These are phyloP conservation scores for Rhodotorula paludigena DNA, from an alignment of 768 basidiomycete species.

Conservation along the genomic window DNA sequence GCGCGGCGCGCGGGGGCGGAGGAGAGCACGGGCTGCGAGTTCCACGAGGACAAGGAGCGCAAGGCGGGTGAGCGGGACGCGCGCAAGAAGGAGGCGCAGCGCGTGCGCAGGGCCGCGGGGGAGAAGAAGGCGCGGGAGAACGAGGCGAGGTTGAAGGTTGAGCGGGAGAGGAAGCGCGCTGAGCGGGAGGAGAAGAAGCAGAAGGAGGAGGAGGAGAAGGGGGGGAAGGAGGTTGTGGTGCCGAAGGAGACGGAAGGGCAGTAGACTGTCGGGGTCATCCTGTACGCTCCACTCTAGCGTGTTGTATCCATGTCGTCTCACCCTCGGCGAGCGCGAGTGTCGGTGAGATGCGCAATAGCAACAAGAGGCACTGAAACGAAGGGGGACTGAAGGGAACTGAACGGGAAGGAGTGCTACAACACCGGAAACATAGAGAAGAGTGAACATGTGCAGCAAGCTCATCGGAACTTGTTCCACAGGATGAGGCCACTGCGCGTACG, in stretches of 20 bases:
- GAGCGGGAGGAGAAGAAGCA: neutral
- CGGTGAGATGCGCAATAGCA: too few species aligned
- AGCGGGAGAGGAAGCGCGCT: neutral
- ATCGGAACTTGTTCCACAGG: constrained; percentile 35
- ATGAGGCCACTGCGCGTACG: constrained; percentile 37
- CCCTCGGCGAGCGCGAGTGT: too few species aligned
- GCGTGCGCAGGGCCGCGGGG: neutral
- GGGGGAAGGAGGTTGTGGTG: neutral
- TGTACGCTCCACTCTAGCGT: too few species aligned
- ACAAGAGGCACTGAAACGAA: neutral
- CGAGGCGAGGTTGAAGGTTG: neutral
- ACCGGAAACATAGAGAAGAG: too few species aligned
- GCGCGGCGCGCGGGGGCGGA: constrained; percentile 9
- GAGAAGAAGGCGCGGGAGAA: neutral
- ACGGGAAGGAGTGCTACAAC: neutral
- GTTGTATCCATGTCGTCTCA: neutral
- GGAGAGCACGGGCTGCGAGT: constrained; percentile 2
- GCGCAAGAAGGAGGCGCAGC: neutral
- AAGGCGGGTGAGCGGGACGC: constrained; percentile 6
- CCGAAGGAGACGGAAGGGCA: neutral
- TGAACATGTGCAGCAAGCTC: neutral
- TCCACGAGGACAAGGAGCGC: constrained; percentile 34
- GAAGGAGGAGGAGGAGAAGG: neutral
- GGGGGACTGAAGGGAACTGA: neutral
- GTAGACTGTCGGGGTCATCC: neutral